Evolutionary conservation across 1,284 basidiomycete genomes (phyloP), one percentile per base, ranked within the genome.

Genomic region (Pseudozyma sp.): DNA sequence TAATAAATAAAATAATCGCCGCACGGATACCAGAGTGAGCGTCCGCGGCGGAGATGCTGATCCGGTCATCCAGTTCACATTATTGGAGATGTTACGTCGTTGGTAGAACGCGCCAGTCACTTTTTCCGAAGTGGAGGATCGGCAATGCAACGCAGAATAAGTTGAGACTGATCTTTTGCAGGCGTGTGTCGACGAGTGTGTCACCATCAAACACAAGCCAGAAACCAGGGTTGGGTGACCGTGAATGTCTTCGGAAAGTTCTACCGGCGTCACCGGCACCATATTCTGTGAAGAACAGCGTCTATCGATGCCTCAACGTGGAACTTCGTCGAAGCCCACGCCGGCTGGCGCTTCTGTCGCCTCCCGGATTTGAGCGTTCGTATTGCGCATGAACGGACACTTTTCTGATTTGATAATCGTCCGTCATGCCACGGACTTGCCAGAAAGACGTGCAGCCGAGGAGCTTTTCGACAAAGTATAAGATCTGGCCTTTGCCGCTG

Each of bases 161-260:
- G 14, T 30, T 9, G 9, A 17, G 43, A 24, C n/a, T 10, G 24
- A 17, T 19, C 40, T 14, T 17, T 2, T 10, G 40, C 40, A 7
- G 5, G 19, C 19, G 46, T 58, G 59, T 62, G 59, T 62, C 39
- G 46, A 43, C 30, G 4, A 19, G 54, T 68, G 65, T 68, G 65
- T 68, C 52, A 53, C 43, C 59, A 63, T 68, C 55, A 59, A 54
- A 48, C 52, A 44, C 46, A 13, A 34, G 8, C 37, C 39, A 34
- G 34, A 50, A 33, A 0, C 2, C 16, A 42, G 16, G 11, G 14
- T 7, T 33, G 7, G 7, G 19, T 33, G 29, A 33, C 14, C 19
- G 29, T 30, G 14, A 33, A n/a, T 6, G 7, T 13, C 29, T 30
- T 29, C 10, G 11, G n/a, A 42, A 42, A 42, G 40, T 42, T 42